A percentile compares a stretch with the other conserved stretches of the same genome.
Evolutionary conservation across 2,329 filamentous ascomycete species (phyloP).

Genomic region (Trichoderma endophyticum): DNA sequence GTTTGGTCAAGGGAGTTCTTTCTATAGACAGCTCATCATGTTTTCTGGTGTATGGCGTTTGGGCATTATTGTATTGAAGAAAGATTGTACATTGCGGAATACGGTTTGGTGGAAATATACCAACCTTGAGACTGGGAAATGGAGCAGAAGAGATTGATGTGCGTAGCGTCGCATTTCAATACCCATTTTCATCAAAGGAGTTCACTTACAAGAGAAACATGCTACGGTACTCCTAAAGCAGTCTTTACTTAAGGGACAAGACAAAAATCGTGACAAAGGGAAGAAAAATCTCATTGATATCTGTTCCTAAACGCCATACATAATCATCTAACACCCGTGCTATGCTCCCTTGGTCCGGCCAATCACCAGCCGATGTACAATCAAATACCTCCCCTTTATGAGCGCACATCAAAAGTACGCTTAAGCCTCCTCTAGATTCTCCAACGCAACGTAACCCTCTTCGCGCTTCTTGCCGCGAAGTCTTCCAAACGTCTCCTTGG

Average conservation of each 20-base stretch:
- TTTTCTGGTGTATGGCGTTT: not conserved
- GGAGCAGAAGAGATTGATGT: not conserved
- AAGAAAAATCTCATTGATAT: not conserved
- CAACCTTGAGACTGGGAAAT: not conserved
- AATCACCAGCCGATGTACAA: not conserved
- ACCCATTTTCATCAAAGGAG: not conserved
- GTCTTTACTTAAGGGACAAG: not conserved
- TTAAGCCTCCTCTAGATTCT: slow-evolving; percentile 49
- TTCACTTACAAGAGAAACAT: not conserved
- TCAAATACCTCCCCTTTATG: not conserved
- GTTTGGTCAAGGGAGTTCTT: not conserved
- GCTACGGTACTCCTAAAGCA: not conserved
- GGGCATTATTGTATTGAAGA: not conserved
- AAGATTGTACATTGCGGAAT: not conserved
- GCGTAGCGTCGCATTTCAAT: not conserved
- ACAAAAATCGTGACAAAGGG: not conserved
- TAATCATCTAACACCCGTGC: slow-evolving; percentile 5
- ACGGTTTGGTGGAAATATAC: not conserved
- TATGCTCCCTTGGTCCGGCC: slow-evolving; percentile 11
- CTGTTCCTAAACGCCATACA: not conserved
- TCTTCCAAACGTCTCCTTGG: slow-evolving; percentile 39
- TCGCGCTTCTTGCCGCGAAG: slow-evolving; percentile 42
- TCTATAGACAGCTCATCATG: not conserved
- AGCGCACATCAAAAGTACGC: not conserved
- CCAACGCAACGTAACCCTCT: slow-evolving; percentile 59